phyloP scores from a whole-genome alignment of 2,329 filamentous ascomycete species.

The Alternaria sp. region DNA sequence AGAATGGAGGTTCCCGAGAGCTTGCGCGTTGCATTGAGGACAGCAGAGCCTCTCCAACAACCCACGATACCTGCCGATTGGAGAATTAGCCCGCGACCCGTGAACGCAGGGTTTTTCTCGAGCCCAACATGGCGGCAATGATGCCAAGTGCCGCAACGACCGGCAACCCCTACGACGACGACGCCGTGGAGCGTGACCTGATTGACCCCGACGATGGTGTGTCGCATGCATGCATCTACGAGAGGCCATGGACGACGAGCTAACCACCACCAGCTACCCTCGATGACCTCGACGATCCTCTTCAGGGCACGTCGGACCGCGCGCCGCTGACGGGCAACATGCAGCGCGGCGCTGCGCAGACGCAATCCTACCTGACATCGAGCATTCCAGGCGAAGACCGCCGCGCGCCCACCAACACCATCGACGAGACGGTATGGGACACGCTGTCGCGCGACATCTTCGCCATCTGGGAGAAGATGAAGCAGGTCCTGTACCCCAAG shows the following conservation, averaged over 20 bases:
- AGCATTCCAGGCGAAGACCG: conserved; percentile 93
- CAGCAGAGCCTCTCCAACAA: conserved; percentile 44
- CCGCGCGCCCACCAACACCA: conserved; percentile 86
- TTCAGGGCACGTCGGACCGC: conserved; percentile 73
- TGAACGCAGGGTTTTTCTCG: conserved; percentile 32
- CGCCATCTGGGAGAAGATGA: conserved; percentile 97
- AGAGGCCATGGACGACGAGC: neutral
- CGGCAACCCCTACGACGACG: conserved; percentile 56
- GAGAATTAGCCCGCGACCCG: conserved; percentile 37
- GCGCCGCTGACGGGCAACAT: conserved; percentile 88
- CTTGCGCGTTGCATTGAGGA: conserved; percentile 27
- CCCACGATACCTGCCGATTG: conserved; percentile 36
- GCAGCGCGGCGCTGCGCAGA: conserved; percentile 62
- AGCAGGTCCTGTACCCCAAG: conserved; percentile 94
- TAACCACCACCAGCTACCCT: conserved; percentile 71
- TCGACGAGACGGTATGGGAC: conserved; percentile 97
- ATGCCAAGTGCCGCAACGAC: conserved; percentile 53
- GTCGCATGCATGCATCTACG: conserved; percentile 28
- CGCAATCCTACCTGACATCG: conserved; percentile 86
- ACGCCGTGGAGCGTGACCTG: conserved; percentile 59
- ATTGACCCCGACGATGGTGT: conserved; percentile 64
- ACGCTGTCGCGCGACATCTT: conserved; percentile 92
- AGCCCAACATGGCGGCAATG: conserved; percentile 55
- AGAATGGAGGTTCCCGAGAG: conserved; percentile 17
- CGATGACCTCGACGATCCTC: conserved; percentile 91